Evolutionary conservation across 2,329 filamentous ascomycete genomes (phyloP).

Genomic region (Exophiala viscosa): DNA sequence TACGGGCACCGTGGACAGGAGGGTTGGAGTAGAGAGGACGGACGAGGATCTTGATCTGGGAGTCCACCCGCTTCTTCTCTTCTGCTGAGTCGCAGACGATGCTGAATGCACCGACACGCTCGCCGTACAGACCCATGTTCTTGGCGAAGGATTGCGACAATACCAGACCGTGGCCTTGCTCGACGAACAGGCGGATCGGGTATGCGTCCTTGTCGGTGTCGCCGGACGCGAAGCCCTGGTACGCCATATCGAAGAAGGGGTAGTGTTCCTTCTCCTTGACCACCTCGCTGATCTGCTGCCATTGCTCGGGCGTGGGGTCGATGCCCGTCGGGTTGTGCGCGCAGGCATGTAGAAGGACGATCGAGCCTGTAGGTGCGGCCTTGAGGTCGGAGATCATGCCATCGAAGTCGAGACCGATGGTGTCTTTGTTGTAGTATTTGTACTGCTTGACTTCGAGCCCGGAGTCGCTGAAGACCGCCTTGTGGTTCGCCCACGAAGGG

Average conservation of each 20-base stretch:
- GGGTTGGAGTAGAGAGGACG: slow-evolving; percentile 98
- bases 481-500: slow-evolving; percentile 98
- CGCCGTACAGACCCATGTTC: slow-evolving; percentile 99
- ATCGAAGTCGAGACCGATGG: slow-evolving; percentile 95
- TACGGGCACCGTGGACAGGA: slow-evolving; percentile 90
- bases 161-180: slow-evolving; percentile 82
- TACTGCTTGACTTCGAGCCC: slow-evolving; percentile 91
- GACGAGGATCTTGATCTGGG: slow-evolving; percentile 96
- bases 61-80: slow-evolving; percentile 94
- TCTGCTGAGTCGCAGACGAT: slow-evolving; percentile 78
- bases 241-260: slow-evolving; percentile 99
- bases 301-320: slow-evolving; percentile 87
- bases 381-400: slow-evolving; percentile 89
- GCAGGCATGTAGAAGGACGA: slow-evolving; percentile 93
- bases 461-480: slow-evolving; percentile 89
- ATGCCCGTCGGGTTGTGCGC: slow-evolving; percentile 98
- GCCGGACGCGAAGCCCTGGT: slow-evolving; percentile 95
- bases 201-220: slow-evolving; percentile 91
- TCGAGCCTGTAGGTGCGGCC: slow-evolving; percentile 76
- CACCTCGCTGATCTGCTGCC: slow-evolving; percentile 81
- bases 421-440: slow-evolving; percentile 98
- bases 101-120: slow-evolving; percentile 96
- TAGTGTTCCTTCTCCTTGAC: slow-evolving; percentile 85
- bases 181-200: slow-evolving; percentile 86
- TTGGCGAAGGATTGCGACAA: slow-evolving; percentile 95